A percentile compares a stretch with the other conserved stretches of the same genome.
Conservation (phyloP, 2,329 filamentous ascomycete species). For the Neonectria sp. region DNA sequence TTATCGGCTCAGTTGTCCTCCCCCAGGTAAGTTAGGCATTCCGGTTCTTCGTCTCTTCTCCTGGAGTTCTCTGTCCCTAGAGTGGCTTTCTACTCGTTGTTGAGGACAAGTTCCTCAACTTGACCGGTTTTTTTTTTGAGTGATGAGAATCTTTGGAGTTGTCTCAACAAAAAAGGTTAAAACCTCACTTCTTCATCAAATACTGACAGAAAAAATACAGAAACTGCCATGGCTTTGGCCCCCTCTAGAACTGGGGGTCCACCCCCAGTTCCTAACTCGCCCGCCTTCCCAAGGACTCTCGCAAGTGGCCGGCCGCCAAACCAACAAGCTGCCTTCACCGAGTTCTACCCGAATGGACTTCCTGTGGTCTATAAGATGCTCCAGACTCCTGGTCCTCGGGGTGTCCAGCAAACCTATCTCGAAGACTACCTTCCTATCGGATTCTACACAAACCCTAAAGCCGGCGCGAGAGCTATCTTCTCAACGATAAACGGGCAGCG, state of each 20-base stretch:
- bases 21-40: slow-evolving; percentile 8
- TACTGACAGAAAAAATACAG: slow-evolving; percentile 30
- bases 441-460: slow-evolving; percentile 56
- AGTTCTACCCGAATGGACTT: slow-evolving; percentile 55
- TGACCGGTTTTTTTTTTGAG: background rate
- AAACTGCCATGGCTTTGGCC: slow-evolving; percentile 36
- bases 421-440: slow-evolving; percentile 55
- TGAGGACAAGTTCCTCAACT: background rate
- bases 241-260: slow-evolving; percentile 24
- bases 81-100: background rate
- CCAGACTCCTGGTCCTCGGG: slow-evolving; percentile 40
- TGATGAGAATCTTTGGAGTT: background rate
- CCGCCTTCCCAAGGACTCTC: slow-evolving; percentile 39
- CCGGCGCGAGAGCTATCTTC: slow-evolving; percentile 54
- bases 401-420: slow-evolving; percentile 50
- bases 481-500: slow-evolving; percentile 54
- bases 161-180: background rate
- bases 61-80: background rate
- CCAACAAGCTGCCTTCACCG: slow-evolving; percentile 46
- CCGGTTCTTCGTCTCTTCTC: background rate
- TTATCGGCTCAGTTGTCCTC: background rate
- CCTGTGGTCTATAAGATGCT: slow-evolving; percentile 55
- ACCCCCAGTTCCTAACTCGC: slow-evolving; percentile 33
- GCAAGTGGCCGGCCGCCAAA: slow-evolving; percentile 43
- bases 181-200: background rate